These are phyloP conservation scores for Dictyostelium discoideum DNA, from an alignment of 78 protist species.

Conservation along the genomic window DNA sequence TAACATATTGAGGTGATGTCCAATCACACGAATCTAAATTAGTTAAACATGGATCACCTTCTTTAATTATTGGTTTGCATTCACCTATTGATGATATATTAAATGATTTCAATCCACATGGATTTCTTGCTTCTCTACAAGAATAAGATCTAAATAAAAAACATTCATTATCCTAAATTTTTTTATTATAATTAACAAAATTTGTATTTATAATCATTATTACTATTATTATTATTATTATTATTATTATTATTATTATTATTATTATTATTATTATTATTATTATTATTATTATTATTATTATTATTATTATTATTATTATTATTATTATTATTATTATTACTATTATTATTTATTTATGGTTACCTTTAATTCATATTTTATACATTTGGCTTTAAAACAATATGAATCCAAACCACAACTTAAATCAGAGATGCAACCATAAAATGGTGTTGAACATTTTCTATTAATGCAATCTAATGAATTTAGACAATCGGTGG, in stretches of 20 bases:
- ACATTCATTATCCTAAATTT: too few species aligned
- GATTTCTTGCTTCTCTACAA: background rate
- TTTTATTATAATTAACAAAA: too few species aligned
- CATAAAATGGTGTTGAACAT: slow-evolving; percentile 4
- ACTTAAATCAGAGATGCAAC: background rate
- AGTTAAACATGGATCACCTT: background rate
- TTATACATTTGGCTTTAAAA: background rate
- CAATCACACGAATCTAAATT: slow-evolving; percentile 2
- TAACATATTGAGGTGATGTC: background rate
- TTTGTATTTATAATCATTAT: too few species aligned
- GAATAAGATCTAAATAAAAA: background rate
- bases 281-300: too few species aligned
- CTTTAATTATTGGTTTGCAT: background rate
- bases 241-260: too few species aligned
- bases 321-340: too few species aligned
- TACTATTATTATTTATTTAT: too few species aligned
- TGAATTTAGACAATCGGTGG: background rate
- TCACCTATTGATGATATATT: background rate
- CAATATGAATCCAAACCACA: background rate
- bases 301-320: too few species aligned
- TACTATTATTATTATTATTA: background rate
- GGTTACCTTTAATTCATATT: background rate
- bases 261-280: too few species aligned
- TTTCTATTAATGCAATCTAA: background rate
- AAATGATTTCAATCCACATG: background rate